Conservation (phyloP, 352 stramenopile species). For the Pythium phragmiticola region DNA sequence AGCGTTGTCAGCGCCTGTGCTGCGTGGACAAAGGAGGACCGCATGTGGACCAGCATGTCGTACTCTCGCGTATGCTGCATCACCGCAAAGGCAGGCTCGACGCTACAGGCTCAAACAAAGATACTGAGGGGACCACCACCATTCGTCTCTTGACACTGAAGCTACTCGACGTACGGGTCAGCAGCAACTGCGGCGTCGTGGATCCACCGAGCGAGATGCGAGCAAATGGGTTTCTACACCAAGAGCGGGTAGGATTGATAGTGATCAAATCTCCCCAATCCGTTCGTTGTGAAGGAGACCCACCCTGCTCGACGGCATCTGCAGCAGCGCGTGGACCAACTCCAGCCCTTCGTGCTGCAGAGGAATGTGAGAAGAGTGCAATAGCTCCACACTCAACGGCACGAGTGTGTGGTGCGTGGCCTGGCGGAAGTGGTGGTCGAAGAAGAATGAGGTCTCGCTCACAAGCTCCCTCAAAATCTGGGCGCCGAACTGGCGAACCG, state of each 20-base stretch:
- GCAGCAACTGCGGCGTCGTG: slow-evolving; percentile 35
- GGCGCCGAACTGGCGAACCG: slow-evolving; percentile 49
- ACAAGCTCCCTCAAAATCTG: slow-evolving; percentile 63
- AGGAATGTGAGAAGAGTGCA: slow-evolving; percentile 36
- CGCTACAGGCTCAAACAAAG: slow-evolving; percentile 7
- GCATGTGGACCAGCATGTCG: slow-evolving; percentile 55
- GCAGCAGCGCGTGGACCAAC: slow-evolving; percentile 49
- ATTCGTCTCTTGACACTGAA: not conserved
- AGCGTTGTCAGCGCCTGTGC: slow-evolving; percentile 52
- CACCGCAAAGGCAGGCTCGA: slow-evolving; percentile 34
- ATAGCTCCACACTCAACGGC: slow-evolving; percentile 31
- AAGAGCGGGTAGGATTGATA: not conserved
- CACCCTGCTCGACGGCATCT: slow-evolving; percentile 13
- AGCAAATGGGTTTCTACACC: slow-evolving; percentile 38
- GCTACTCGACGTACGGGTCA: slow-evolving; percentile 33
- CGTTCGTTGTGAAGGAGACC: not conserved
- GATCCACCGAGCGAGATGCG: slow-evolving; percentile 36
- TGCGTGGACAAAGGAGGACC: slow-evolving; percentile 45
- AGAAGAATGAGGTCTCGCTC: slow-evolving; percentile 50
- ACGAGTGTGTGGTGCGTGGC: slow-evolving; percentile 41
- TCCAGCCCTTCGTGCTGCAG: slow-evolving; percentile 68
- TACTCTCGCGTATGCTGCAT: slow-evolving; percentile 48
- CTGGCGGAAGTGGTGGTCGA: slow-evolving; percentile 35
- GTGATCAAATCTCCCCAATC: not conserved
- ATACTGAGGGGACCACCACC: not conserved